A percentile compares a stretch with the other conserved stretches of the same genome.
These are phyloP conservation scores for Salix udensis DNA, from an alignment of 345 rosid genomes.

Conservation along the genomic window DNA sequence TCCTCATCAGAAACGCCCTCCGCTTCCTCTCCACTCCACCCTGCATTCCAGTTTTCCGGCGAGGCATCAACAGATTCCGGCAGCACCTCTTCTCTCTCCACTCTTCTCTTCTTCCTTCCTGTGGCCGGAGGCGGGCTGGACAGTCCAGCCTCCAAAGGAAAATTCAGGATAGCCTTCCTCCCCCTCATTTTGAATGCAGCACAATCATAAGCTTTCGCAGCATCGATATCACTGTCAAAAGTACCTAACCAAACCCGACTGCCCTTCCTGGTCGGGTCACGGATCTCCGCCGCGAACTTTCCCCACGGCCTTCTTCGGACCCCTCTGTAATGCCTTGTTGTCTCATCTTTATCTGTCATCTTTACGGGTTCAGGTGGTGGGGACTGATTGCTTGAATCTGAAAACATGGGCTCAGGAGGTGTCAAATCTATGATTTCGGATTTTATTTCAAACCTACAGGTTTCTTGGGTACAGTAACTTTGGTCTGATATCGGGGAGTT, in stretches of 20 bases:
- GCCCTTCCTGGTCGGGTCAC: conserved; percentile 77
- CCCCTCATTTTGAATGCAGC: conserved; percentile 89
- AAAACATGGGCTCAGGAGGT: neutral
- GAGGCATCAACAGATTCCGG: conserved; percentile 9
- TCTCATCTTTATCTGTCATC: conserved; percentile 12
- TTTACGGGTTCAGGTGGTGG: conserved; percentile 2
- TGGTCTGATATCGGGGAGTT: conserved; percentile 33
- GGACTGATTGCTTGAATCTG: conserved; percentile 10
- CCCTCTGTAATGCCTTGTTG: conserved; percentile 63
- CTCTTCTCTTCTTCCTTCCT: conserved; percentile 53
- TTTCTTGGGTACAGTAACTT: conserved; percentile 4
- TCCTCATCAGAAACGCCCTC: conserved; percentile 4
- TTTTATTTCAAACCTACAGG: conserved; percentile 15
- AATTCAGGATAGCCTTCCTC: conserved; percentile 77
- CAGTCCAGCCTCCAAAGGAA: conserved; percentile 74
- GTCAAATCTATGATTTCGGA: conserved; percentile 26
- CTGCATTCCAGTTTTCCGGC: neutral
- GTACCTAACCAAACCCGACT: conserved; percentile 92
- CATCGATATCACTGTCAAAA: conserved; percentile 61
- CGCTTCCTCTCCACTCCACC: neutral
- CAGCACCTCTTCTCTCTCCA: conserved; percentile 10
- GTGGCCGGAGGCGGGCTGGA: conserved; percentile 41
- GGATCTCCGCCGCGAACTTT: conserved; percentile 87
- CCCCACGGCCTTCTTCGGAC: conserved; percentile 96
- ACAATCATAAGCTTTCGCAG: conserved; percentile 84